Evolutionary conservation across 2,329 filamentous ascomycete genomes (phyloP), one percentile per base, ranked within the genome.

Genomic region (Claviceps sp.): DNA sequence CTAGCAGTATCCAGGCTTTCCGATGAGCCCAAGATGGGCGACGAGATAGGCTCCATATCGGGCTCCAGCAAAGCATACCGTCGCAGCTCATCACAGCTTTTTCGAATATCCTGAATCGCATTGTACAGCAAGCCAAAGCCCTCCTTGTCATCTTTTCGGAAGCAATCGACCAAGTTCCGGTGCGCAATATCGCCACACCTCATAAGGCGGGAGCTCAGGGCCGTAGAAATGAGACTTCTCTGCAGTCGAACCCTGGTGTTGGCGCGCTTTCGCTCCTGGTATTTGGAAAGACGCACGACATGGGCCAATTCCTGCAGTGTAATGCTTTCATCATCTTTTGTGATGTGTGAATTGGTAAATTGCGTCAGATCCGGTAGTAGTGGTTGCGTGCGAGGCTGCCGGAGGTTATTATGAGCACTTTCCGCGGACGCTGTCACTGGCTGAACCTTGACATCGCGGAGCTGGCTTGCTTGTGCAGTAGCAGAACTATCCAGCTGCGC

Each of bases 181-280:
- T 88, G 82, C 55, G 85, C 81, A 54, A 85, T 79, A 65, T 87
- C 84, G 57, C 85, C 84, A 60, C 83, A 87, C 58, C 85, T 79
- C 59, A 83, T 82, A 63, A 91, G 72, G 52, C 87, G 84, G 55
- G 84, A 81, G 57, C 83, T 87, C 54, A 89, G 72, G 41, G 85
- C 85, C 44, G 84, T 86, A 20, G 84, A 86, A 50, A 90, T 79
- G 55, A 90, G 72, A 62, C 79, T 86, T 62, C 84, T 77, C 65
- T 89, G 85, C 50, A 93, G 75, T 53, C 85, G 82, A 57, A 85
- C 74, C 58, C 86, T 78, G 46, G 83, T 85, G 63, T 84, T 83
- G 57, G 78, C 75, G 69, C 85, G 81, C 73, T 87, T 86, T 73
- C 85, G 84, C 73, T 88, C 84, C 68, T 91, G 86, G 65, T 89